Percentiles rank a stretch among this genome's conserved stretches.
Evolutionary conservation across 1,139 yeast species (phyloP).

Genomic region (Wickerhamomyces sp.): DNA sequence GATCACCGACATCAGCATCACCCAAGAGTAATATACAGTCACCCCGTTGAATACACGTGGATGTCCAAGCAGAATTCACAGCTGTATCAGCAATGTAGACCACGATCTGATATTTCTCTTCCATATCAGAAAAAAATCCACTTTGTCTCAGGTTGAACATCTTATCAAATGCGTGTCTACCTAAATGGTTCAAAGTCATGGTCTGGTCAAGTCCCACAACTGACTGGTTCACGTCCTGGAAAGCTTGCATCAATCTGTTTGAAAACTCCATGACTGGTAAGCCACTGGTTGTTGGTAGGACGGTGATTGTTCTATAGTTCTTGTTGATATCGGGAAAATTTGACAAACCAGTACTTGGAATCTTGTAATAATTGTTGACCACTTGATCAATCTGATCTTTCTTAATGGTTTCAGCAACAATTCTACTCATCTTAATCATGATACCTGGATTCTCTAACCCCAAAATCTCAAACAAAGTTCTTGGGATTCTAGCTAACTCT

Average conservation of each 20-base stretch:
- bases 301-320: conserved; percentile 76
- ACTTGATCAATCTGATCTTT: conserved; percentile 12
- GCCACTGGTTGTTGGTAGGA: conserved; percentile 74
- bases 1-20: conserved; percentile 55
- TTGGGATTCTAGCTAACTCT: conserved; percentile 88
- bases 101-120: conserved; percentile 82
- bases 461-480: conserved; percentile 78
- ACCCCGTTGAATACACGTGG: conserved; percentile 90
- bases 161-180: conserved; percentile 90
- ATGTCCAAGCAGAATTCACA: conserved; percentile 83
- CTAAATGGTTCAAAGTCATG: conserved; percentile 71
- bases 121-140: conserved; percentile 87
- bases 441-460: conserved; percentile 84
- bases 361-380: conserved; percentile 29
- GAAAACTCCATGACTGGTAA: conserved; percentile 87
- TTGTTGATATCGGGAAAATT: conserved; percentile 17
- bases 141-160: conserved; percentile 79
- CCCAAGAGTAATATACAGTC: conserved; percentile 78
- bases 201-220: conserved; percentile 82
- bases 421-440: conserved; percentile 83
- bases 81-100: conserved; percentile 86
- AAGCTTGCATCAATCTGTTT: conserved; percentile 59
- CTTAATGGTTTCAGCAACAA: conserved; percentile 71
- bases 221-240: conserved; percentile 64
- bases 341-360: conserved; percentile 17